These are phyloP conservation scores for Apiospora marii DNA, from an alignment of 2,329 filamentous ascomycete genomes.

Conservation along the genomic window DNA sequence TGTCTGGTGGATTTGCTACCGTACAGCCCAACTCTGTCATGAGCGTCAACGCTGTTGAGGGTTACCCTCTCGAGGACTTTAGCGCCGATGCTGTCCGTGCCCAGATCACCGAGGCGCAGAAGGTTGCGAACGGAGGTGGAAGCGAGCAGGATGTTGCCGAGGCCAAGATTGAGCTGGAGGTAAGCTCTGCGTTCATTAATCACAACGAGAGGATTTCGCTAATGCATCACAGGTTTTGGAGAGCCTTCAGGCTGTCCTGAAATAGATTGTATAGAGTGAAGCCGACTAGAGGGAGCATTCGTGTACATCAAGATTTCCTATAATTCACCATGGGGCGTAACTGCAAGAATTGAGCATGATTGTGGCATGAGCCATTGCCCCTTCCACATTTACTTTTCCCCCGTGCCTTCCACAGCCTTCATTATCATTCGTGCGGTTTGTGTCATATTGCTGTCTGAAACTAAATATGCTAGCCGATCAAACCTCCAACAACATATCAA, in stretches of 20 bases:
- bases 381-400: constrained; percentile 27
- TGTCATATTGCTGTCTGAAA: neutral
- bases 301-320: constrained; percentile 50
- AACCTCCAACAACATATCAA: constrained; percentile 2
- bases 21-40: constrained; percentile 94
- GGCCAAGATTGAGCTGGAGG: constrained; percentile 99
- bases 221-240: constrained; percentile 73
- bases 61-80: constrained; percentile 94
- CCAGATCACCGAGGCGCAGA: constrained; percentile 94
- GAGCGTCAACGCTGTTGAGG: constrained; percentile 99
- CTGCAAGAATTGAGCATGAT: constrained; percentile 38
- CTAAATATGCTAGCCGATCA: neutral
- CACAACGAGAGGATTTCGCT: constrained; percentile 39
- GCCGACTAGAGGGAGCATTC: constrained; percentile 33
- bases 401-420: neutral
- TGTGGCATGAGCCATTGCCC: constrained; percentile 30
- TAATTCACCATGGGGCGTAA: constrained; percentile 36
- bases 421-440: neutral
- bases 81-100: constrained; percentile 87
- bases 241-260: constrained; percentile 80
- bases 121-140: constrained; percentile 87
- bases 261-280: constrained; percentile 68
- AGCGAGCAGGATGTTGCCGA: constrained; percentile 98
- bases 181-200: constrained; percentile 49
- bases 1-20: constrained; percentile 95